These are phyloP conservation scores for Boletus reticulatus DNA, from an alignment of 768 basidiomycete genomes.

Conservation along the genomic window DNA sequence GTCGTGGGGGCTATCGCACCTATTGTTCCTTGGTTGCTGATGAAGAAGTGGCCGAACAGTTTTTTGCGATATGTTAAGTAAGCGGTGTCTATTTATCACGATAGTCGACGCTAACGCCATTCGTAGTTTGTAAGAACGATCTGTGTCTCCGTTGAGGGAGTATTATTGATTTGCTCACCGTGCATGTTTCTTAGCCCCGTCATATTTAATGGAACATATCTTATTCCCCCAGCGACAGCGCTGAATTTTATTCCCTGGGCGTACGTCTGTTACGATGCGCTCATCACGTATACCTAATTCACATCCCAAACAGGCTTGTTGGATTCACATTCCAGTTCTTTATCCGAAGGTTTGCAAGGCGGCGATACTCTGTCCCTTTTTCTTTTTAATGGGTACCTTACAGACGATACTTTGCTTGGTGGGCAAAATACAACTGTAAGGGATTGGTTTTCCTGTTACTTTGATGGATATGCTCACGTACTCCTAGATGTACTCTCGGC, in stretches of 20 bases:
- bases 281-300: neutral
- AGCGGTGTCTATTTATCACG: conserved; percentile 23
- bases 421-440: conserved; percentile 77
- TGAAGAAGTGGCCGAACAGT: conserved; percentile 60
- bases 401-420: conserved; percentile 60
- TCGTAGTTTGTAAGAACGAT: conserved; percentile 12
- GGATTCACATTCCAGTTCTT: conserved; percentile 78
- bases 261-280: conserved; percentile 16
- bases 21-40: conserved; percentile 57
- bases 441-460: conserved; percentile 1
- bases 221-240: conserved; percentile 81
- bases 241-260: conserved; percentile 86
- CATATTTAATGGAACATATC: conserved; percentile 64
- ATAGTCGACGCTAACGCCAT: conserved; percentile 10
- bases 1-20: conserved; percentile 68
- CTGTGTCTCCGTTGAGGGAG: neutral
- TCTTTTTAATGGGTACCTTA: neutral
- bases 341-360: conserved; percentile 43
- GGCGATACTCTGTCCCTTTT: neutral
- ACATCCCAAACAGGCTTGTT: conserved; percentile 37
- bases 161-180: neutral
- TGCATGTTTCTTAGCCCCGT: conserved; percentile 38
- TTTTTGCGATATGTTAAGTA: conserved; percentile 68
- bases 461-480: neutral
- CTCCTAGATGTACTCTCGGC: conserved; percentile 66